phyloP scores from a whole-genome alignment of 2,329 filamentous ascomycete species.

The Celoporthe dispersa region DNA sequence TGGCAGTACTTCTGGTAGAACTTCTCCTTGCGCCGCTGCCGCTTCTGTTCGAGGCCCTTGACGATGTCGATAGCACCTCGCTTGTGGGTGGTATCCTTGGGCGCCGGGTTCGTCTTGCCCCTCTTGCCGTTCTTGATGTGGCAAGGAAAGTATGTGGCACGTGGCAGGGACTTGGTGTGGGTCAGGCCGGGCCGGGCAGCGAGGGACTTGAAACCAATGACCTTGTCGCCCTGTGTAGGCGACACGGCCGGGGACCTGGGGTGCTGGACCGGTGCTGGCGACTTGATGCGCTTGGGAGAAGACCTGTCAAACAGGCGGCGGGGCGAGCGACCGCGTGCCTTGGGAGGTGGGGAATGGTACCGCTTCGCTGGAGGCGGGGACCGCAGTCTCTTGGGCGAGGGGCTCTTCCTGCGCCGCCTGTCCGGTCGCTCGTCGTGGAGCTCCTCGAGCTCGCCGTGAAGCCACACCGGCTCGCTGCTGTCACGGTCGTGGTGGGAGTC shows the following conservation, averaged over 20 bases:
- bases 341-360: conserved; percentile 55
- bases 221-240: conserved; percentile 46
- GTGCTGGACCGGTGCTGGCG: conserved; percentile 67
- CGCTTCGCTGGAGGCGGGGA: conserved; percentile 54
- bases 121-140: conserved; percentile 46
- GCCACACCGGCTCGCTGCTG: conserved; percentile 71
- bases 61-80: conserved; percentile 97
- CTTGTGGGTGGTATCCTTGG: conserved; percentile 63
- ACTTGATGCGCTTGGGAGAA: conserved; percentile 73
- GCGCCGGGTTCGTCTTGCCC: conserved; percentile 37
- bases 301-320: conserved; percentile 65
- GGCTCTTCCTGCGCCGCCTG: conserved; percentile 55
- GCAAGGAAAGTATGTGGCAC: conserved; percentile 73
- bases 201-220: conserved; percentile 50
- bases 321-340: conserved; percentile 57
- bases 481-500: conserved; percentile 63
- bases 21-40: conserved; percentile 90
- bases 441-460: conserved; percentile 74
- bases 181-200: conserved; percentile 68
- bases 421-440: conserved; percentile 59
- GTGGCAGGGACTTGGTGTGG: conserved; percentile 85
- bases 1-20: conserved; percentile 88
- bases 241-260: conserved; percentile 54
- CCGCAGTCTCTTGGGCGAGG: conserved; percentile 65
- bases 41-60: conserved; percentile 93